These are phyloP conservation scores for Leucocoprinus birnbaumii DNA, from an alignment of 768 basidiomycete genomes.

Conservation along the genomic window DNA sequence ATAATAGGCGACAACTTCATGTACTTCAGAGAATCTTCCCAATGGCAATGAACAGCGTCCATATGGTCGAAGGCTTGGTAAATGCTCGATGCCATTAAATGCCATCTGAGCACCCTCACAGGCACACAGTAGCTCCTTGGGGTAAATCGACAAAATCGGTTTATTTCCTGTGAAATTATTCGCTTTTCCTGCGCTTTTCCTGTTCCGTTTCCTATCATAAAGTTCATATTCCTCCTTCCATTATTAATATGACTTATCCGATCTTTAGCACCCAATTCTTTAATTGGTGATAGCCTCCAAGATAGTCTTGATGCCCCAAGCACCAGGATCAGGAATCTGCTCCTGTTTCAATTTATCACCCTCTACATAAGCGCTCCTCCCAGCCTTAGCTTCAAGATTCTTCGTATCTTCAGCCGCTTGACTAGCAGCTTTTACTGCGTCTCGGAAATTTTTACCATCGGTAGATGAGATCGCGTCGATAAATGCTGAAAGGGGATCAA, in stretches of 20 bases:
- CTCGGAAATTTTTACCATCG: conserved; percentile 31
- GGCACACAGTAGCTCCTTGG: too few species aligned
- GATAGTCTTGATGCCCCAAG: conserved; percentile 83
- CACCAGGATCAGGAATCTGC: conserved; percentile 81
- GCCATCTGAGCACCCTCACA: too few species aligned
- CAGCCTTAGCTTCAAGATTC: conserved; percentile 79
- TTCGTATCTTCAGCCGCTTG: conserved; percentile 74
- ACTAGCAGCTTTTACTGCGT: conserved; percentile 57
- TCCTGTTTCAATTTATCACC: conserved; percentile 58
- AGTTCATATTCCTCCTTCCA: too few species aligned
- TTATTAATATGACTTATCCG: neutral
- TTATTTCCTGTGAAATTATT: too few species aligned
- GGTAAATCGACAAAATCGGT: too few species aligned
- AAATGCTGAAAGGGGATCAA: conserved; percentile 89
- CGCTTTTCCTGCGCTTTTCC: too few species aligned
- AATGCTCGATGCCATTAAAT: too few species aligned
- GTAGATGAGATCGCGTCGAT: conserved; percentile 39
- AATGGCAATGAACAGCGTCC: too few species aligned
- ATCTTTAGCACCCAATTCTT: neutral
- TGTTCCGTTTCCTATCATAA: too few species aligned
- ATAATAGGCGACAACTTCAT: too few species aligned
- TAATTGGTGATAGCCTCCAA: conserved; percentile 47
- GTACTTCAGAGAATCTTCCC: too few species aligned
- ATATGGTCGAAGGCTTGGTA: too few species aligned
- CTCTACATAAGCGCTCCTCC: conserved; percentile 86